Conservation (phyloP, 2,329 filamentous ascomycete genomes). For the Cucurbitaria berberidis region DNA sequence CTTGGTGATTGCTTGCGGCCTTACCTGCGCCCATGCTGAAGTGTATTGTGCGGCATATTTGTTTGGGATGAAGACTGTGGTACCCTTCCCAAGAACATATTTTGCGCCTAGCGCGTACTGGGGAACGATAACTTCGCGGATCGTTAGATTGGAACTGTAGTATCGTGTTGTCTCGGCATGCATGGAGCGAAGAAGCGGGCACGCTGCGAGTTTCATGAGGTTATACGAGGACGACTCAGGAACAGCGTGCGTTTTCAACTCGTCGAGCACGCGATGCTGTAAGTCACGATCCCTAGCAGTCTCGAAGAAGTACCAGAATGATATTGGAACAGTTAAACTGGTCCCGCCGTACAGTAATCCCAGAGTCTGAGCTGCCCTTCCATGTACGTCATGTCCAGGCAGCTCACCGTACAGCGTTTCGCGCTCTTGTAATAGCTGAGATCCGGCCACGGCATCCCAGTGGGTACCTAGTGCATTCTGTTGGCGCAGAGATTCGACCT, state of each 20-base stretch:
- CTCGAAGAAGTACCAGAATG: slow-evolving; percentile 27
- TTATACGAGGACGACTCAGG: slow-evolving; percentile 1
- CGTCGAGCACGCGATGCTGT: neutral
- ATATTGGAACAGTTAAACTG: slow-evolving; percentile 15
- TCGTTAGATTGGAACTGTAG: slow-evolving; percentile 13
- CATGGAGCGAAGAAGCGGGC: slow-evolving; percentile 22
- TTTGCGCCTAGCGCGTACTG: slow-evolving; percentile 15
- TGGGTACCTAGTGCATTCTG: neutral
- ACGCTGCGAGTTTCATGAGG: slow-evolving; percentile 13
- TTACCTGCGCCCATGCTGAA: slow-evolving; percentile 1
- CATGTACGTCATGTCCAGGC: slow-evolving; percentile 16
- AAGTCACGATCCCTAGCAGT: slow-evolving; percentile 7
- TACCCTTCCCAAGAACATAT: slow-evolving; percentile 17
- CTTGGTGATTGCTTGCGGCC: neutral
- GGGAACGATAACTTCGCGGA: slow-evolving; percentile 8
- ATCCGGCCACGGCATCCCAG: slow-evolving; percentile 23
- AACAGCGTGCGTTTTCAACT: neutral
- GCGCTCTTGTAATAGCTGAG: slow-evolving; percentile 19
- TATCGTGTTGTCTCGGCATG: slow-evolving; percentile 18
- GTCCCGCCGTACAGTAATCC: slow-evolving; percentile 22
- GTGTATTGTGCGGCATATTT: slow-evolving; percentile 14
- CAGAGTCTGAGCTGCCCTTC: slow-evolving; percentile 18
- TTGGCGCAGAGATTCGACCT: slow-evolving; percentile 5
- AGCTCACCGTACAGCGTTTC: slow-evolving; percentile 18
- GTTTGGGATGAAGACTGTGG: slow-evolving; percentile 13